Evolutionary conservation across 176 grass and related monocot genomes (phyloP), one percentile per base, ranked within the genome.

Genomic region (Stipa capillata): DNA sequence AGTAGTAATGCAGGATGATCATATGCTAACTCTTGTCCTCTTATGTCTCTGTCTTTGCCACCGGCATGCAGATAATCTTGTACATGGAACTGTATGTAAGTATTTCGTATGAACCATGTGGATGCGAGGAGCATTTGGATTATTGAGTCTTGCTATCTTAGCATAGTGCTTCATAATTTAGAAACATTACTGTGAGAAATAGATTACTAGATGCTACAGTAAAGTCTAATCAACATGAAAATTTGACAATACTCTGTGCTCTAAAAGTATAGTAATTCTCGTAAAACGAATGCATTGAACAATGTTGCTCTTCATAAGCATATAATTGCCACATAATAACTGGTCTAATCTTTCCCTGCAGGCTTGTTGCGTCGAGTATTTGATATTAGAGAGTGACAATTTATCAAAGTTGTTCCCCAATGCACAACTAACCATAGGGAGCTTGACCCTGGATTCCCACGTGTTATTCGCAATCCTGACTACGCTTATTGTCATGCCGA

Each of bases 1-100:
- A 44, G 7, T 59, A 45, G 28, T 31, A 40, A 49, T 8, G 1
- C 13, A 49, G 9, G 51, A 37, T 63, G 15, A 23, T 66, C 7
- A 24, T 52, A 45, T 52, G 34, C 61, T 65, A 21, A 74, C 20
- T 29, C 8, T 70, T 62, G 10, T 8, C 12, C 11, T 63, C 27
- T 4, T 71, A 1, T 54, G 76, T n/a, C n/a, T n/a, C n/a, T n/a
- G n/a, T 40, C 39, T 83, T 63, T 78, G 34, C 8, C 36, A 4
- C 21, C 34, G 44, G 31, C 57, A 17, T 85, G 63, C 88, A 94
- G 88, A 77, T 94, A 58, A 75, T 90, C 8, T n/a, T 94, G 1
- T 94, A 94, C 77, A 43, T 90, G 78, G 91, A 94, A 80, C 40
- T 94, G 5, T 94, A 90, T 81, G 91, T 94, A 94, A 94, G 91